phyloP scores from a whole-genome alignment of 352 stramenopile species.

The Albugo candida region DNA sequence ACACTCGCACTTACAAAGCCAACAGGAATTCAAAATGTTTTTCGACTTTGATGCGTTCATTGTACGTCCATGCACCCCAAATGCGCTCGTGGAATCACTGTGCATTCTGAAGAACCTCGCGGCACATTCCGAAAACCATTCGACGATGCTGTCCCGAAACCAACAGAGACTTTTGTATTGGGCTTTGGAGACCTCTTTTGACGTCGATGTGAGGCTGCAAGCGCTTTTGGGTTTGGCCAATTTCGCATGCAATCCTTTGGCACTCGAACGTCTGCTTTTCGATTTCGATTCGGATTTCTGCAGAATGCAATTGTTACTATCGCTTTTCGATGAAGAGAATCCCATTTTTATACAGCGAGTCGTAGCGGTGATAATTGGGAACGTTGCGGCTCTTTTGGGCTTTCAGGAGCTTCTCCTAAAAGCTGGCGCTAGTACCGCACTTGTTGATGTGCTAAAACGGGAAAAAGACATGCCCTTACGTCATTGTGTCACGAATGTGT shows the following conservation, averaged over 20 bases:
- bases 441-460: too few species aligned
- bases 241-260: constrained; percentile 49
- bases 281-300: too few species aligned
- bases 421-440: too few species aligned
- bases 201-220: constrained; percentile 69
- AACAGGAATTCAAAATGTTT: constrained; percentile 58
- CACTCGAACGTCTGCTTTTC: too few species aligned
- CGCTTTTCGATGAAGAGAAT: too few species aligned
- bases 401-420: too few species aligned
- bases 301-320: too few species aligned
- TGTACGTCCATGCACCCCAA: constrained; percentile 3
- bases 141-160: constrained; percentile 49
- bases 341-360: too few species aligned
- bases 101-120: constrained; percentile 47
- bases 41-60: constrained; percentile 29
- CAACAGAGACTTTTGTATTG: constrained; percentile 68
- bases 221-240: constrained; percentile 81
- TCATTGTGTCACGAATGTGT: too few species aligned
- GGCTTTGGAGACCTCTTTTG: constrained; percentile 25
- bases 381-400: too few species aligned
- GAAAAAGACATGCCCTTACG: too few species aligned
- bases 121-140: constrained; percentile 75
- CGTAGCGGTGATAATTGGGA: too few species aligned
- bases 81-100: constrained; percentile 46
- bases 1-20: constrained; percentile 62